phyloP scores from a whole-genome alignment of 306 rosid species.

The Boehmeria nivea region DNA sequence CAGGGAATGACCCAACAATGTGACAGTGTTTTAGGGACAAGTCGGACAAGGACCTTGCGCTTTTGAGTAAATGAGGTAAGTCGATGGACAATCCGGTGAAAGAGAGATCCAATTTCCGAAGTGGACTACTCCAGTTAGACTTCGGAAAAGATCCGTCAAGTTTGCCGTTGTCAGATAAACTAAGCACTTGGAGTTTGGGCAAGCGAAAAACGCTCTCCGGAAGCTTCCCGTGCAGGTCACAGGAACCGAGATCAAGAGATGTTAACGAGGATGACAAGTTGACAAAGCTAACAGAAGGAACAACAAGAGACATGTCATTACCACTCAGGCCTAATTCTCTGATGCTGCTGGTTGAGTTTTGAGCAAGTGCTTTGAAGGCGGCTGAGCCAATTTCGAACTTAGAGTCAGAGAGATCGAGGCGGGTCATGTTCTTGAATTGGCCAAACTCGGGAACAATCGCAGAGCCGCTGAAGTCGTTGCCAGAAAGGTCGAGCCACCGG shows the following conservation, averaged over 20 bases:
- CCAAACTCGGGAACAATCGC: not conserved
- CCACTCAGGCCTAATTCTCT: not conserved
- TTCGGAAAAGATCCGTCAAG: not conserved
- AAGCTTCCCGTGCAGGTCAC: not conserved
- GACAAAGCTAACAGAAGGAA: not conserved
- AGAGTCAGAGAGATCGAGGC: not conserved
- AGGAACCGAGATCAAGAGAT: not conserved
- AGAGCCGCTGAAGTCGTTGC: not conserved
- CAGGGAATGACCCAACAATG: not conserved
- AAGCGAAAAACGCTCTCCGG: not conserved
- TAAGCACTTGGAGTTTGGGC: conserved; percentile 1
- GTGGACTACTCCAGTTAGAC: not conserved
- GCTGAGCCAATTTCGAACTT: not conserved
- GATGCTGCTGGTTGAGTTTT: not conserved
- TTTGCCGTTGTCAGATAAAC: not conserved
- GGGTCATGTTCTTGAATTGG: not conserved
- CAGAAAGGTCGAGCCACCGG: not conserved
- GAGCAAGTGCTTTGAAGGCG: conserved; percentile 8
- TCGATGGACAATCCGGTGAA: not conserved
- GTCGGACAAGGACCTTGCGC: not conserved
- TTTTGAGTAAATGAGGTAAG: not conserved
- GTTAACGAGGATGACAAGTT: conserved; percentile 4
- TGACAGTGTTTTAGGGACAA: no score
- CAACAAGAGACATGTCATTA: not conserved
- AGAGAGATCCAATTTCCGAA: not conserved